Evolutionary conservation across 306 rosid species (phyloP).

Genomic region (Prinsepia uniflora): DNA sequence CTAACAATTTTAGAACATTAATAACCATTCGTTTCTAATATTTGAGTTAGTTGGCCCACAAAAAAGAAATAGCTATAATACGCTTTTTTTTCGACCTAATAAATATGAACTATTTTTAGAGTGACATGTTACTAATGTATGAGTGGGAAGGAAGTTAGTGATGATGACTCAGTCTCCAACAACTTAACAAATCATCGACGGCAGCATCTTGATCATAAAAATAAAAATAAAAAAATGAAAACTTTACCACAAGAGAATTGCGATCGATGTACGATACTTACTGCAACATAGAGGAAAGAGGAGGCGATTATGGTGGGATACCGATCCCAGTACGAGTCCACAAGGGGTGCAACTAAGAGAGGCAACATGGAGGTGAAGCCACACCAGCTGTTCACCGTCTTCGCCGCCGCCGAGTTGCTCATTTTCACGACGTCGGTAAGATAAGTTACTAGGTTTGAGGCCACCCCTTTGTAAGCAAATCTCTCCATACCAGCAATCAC

Average conservation of each 20-base stretch:
- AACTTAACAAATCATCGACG: not conserved
- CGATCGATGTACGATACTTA: conserved; percentile 31
- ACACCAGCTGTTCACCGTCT: conserved; percentile 74
- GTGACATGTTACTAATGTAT: too few species aligned
- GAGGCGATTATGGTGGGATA: conserved; percentile 66
- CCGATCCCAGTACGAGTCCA: conserved; percentile 73
- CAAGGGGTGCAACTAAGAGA: conserved; percentile 75
- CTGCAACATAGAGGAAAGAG: conserved; percentile 66
- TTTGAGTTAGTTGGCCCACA: too few species aligned
- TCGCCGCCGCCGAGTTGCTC: conserved; percentile 90
- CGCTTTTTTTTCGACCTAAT: too few species aligned
- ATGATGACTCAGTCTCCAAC: not conserved
- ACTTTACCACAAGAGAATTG: not conserved
- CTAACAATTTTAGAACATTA: too few species aligned
- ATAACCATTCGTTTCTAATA: too few species aligned
- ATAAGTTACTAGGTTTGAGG: conserved; percentile 77
- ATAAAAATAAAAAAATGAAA: not conserved
- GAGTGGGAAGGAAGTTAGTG: not conserved
- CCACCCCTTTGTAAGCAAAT: conserved; percentile 88
- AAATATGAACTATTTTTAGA: too few species aligned
- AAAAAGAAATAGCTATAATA: too few species aligned
- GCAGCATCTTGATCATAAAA: not conserved
- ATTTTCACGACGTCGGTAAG: conserved; percentile 73
- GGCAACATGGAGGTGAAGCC: conserved; percentile 92
- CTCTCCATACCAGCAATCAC: conserved; percentile 89